Evolutionary conservation across 2,329 filamentous ascomycete genomes (phyloP).

Genomic region (Fusarium lateritium): DNA sequence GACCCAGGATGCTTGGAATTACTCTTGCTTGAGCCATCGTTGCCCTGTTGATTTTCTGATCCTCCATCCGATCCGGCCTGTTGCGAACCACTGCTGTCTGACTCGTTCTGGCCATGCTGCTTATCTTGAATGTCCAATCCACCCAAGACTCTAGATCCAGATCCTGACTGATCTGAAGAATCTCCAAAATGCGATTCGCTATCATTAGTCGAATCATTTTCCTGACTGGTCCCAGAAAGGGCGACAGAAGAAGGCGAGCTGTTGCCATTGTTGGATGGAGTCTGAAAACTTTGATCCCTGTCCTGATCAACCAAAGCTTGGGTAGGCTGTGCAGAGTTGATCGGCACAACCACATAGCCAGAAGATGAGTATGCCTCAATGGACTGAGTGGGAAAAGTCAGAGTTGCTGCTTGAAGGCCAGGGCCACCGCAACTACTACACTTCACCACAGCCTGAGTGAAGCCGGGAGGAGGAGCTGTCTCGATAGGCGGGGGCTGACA

Average conservation of each 20-base stretch:
- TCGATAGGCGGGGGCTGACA: constrained; percentile 6
- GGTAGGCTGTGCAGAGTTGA: background rate
- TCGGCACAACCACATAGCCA: constrained; percentile 11
- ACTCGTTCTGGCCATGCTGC: background rate
- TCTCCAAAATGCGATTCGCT: background rate
- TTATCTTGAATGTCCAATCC: background rate
- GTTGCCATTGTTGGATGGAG: background rate
- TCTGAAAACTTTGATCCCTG: background rate
- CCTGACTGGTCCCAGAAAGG: background rate
- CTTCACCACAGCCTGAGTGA: constrained; percentile 17
- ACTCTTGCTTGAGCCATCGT: background rate
- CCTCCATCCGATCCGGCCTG: background rate
- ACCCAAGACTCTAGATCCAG: background rate
- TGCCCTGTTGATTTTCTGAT: background rate
- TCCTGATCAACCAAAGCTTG: background rate
- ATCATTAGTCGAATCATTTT: background rate
- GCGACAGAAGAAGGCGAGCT: background rate
- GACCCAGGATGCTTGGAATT: background rate
- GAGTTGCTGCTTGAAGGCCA: constrained; percentile 5
- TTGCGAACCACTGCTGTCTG: background rate
- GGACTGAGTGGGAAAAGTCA: constrained; percentile 19
- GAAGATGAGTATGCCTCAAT: constrained; percentile 22
- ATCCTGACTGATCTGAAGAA: background rate
- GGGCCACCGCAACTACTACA: constrained; percentile 4
- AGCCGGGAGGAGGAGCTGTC: constrained; percentile 18